Base-by-base conservation (phyloP, 1,284 basidiomycete species). In the Pseudozyma tsukubaensis region DNA sequence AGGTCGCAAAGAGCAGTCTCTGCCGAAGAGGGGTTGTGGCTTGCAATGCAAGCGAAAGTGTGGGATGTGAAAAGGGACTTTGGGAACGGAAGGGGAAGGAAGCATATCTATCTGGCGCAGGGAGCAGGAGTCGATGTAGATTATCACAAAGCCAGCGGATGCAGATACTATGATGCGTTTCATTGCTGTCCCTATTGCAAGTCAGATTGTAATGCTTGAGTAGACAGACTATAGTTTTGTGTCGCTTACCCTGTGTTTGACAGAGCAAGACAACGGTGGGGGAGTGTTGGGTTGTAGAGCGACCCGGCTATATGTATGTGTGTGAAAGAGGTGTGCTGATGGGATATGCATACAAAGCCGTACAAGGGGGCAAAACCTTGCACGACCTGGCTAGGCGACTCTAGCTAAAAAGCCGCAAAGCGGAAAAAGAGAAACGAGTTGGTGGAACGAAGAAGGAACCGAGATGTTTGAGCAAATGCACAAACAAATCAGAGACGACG, bases 401-500 rank as follows among this genome's bases (percentile, higher is more conserved):
- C 16, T 55, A 29, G 24, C 24, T 29, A 59, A n/a, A 45, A 36
- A 36, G 21, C 50, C 48, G 55, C 53, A 53, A 50, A 39, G 57
- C 57, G 24, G 44, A 18, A 24, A 24, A 21, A 21, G 44, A 45
- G 52, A 61, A 60, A 62, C 56, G 19, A 48, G n/a, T 47, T 45
- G 43, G 34, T 50, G 47, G 44, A 56, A 59, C 21, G 49, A 69
- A 36, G 49, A 69, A 36, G 43, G 47, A 55, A 49, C 14, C n/a
- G 61, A 62, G 36, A 36, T n/a, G 24, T 10, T 61, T 53, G 51
- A 19, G 45, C 8, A 29, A 47, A 50, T 36, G 51, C 54, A 52
- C 21, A 56, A 21, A 43, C 72, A 55, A 70, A 70, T 85, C 86
- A 89, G 80, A 98, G 91, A 92, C 96, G 94, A 86, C 95, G 93